Evolutionary conservation across 140 eudicot species (phyloP), one percentile per base, ranked within the genome.

Genomic region (Anethum foeniculum): DNA sequence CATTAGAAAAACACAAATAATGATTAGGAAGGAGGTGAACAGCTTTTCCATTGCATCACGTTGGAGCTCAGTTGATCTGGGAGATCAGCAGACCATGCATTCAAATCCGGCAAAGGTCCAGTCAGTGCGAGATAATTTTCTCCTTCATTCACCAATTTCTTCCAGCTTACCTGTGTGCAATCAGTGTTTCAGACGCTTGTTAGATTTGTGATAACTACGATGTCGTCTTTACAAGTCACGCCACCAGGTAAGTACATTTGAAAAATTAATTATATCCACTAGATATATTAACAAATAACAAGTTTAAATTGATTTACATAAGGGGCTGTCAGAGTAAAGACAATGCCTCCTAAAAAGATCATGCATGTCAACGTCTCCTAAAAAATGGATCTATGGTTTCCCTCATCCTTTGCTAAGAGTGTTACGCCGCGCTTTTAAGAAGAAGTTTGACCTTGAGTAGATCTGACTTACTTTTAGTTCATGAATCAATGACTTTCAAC

Each of bases 51-150:
- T 65, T 79, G 91, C 73, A 77, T 46, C 58, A 92, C 88, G 19
- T 81, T 79, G n/a, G 90, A 86, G 77, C 85, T 82, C 77, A 95
- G 60, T 76, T 81, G 82, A 77, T 84, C 83, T 60, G 97, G 99
- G 60, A 95, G 90, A 85, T 81, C 80, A 82, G 81, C 85, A 77
- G 97, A 80, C 99, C 97, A 95, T 30, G 49, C n/a, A 13, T 83
- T 76, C 72, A 88, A 77, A 75, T 92, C 97, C 49, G 97, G 97
- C 68, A 91, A 87, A 79, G 93, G 86, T 64, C 99, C 98, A 0
- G 99, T 92, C 16, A 95, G 79, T 11, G 97, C 99, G 47, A 95
- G 88, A 81, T 79, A 91, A 82, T 95, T 95, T 60, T 83, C 93
- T 19, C 97, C 92, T 9, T 83, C 90, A 32, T 58, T 82, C 46